Base-by-base conservation (phyloP, 805 yeast genomes). In the Candida germanica region DNA sequence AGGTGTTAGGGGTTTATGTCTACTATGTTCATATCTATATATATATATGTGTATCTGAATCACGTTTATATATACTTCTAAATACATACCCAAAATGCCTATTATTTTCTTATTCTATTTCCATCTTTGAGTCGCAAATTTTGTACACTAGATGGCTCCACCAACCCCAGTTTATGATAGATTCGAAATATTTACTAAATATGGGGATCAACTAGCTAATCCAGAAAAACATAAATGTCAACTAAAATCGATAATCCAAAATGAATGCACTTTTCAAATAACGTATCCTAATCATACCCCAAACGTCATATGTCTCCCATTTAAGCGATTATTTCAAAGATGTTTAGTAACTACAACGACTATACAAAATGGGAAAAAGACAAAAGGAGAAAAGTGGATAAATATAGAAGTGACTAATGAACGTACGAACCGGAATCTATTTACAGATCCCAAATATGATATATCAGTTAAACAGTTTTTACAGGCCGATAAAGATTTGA, bases 1-100 rank as follows among this genome's bases (percentile, higher is more conserved):
- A 80, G 85, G 54, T 93, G 97, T 54, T 84, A 42, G 36, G 14
- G 13, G 7, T 25, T 25, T 7, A 25, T 8, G 18, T 10, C 7
- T 8, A 21, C 24, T 21, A n/a, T n/a, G n/a, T n/a, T n/a, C n/a
- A n/a, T n/a, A n/a, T n/a, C n/a, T n/a, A n/a, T n/a, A n/a, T n/a
- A n/a, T n/a, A n/a, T n/a, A n/a, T n/a, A n/a, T n/a, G n/a, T n/a
- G n/a, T n/a, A n/a, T n/a, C n/a, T n/a, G n/a, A n/a, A n/a, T n/a
- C n/a, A n/a, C n/a, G n/a, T n/a, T n/a, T n/a, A n/a, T n/a, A n/a
- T n/a, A n/a, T n/a, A n/a, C n/a, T n/a, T n/a, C n/a, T n/a, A n/a
- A n/a, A n/a, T n/a, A n/a, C n/a, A n/a, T n/a, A n/a, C n/a, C n/a
- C 23, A 20, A 20, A 20, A n/a, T 8, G n/a, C n/a, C 6, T 7